A percentile compares a stretch with the other conserved stretches of the same genome.
Conservation (phyloP, 306 rosid species). For the Dalbergia oliveri region DNA sequence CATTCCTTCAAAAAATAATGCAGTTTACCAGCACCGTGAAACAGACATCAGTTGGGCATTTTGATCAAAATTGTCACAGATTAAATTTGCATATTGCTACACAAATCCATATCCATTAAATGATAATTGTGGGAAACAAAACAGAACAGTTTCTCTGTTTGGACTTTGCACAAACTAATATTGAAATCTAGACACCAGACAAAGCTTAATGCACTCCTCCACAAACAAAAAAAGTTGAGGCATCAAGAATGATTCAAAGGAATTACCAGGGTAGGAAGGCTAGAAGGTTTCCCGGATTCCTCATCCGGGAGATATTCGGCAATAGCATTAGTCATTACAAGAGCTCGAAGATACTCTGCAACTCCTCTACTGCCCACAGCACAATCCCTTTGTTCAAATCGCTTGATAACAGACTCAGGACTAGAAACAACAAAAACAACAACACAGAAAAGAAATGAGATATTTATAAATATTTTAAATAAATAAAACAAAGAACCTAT, state of each 20-base stretch:
- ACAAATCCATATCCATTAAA: slow-evolving; percentile 18
- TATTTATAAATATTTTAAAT: not conserved
- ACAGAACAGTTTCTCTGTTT: not conserved
- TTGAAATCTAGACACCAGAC: slow-evolving; percentile 35
- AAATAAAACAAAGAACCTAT: not conserved
- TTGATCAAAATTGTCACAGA: slow-evolving; percentile 30
- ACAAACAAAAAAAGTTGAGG: slow-evolving; percentile 30
- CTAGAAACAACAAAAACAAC: slow-evolving; percentile 50
- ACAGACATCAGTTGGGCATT: slow-evolving; percentile 27
- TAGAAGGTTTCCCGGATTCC: slow-evolving; percentile 80
- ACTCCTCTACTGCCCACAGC: slow-evolving; percentile 96
- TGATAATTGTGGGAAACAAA: slow-evolving; percentile 12
- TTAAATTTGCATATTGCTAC: slow-evolving; percentile 2
- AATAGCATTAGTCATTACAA: slow-evolving; percentile 83
- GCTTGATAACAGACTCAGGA: slow-evolving; percentile 95
- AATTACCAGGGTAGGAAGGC: slow-evolving; percentile 85
- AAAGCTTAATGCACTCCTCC: slow-evolving; percentile 23
- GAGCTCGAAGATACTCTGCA: slow-evolving; percentile 96
- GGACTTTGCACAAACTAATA: not conserved
- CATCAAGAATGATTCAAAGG: slow-evolving; percentile 25
- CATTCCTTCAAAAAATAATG: not conserved
- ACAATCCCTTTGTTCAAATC: slow-evolving; percentile 91
- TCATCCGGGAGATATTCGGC: slow-evolving; percentile 91
- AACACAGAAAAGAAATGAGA: not conserved
- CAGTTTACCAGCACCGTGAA: not conserved